Evolutionary conservation across 2,329 filamentous ascomycete species (phyloP).

Genomic region (Coleophoma crateriformis): DNA sequence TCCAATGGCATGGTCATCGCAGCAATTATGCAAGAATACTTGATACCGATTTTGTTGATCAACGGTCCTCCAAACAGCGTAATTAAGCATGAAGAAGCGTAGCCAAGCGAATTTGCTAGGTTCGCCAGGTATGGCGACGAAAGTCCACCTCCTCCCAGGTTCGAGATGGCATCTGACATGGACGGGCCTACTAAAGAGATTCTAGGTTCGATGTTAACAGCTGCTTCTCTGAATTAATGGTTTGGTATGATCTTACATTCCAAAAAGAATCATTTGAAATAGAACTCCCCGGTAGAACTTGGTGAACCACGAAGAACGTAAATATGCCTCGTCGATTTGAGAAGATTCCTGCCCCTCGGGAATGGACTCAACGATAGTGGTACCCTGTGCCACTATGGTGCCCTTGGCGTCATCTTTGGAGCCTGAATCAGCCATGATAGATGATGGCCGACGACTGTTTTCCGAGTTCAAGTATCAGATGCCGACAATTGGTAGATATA

Average conservation of each 20-base stretch:
- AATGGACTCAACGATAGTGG: neutral
- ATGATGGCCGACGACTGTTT: neutral
- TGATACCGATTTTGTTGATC: conserved; percentile 33
- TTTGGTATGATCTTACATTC: conserved; percentile 1
- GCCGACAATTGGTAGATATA: neutral
- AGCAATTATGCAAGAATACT: conserved; percentile 30
- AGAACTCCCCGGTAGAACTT: conserved; percentile 6
- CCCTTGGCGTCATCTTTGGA: neutral
- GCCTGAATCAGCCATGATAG: neutral
- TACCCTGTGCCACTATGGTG: neutral
- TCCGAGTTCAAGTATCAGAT: neutral
- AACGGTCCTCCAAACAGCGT: conserved; percentile 27
- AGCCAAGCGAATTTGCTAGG: conserved; percentile 9
- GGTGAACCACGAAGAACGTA: neutral
- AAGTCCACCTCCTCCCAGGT: conserved; percentile 11
- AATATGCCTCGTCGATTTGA: conserved; percentile 4
- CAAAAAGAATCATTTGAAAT: conserved; percentile 10
- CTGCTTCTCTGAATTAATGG: neutral
- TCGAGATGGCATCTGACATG: conserved; percentile 13
- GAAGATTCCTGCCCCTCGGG: neutral
- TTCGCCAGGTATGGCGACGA: conserved; percentile 11
- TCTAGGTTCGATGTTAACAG: neutral
- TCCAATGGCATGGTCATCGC: conserved; percentile 27
- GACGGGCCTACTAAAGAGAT: conserved; percentile 12
- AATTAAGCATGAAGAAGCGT: conserved; percentile 7